Evolutionary conservation across 306 rosid species (phyloP).

Genomic region (Herpetospermum pedunculosum): DNA sequence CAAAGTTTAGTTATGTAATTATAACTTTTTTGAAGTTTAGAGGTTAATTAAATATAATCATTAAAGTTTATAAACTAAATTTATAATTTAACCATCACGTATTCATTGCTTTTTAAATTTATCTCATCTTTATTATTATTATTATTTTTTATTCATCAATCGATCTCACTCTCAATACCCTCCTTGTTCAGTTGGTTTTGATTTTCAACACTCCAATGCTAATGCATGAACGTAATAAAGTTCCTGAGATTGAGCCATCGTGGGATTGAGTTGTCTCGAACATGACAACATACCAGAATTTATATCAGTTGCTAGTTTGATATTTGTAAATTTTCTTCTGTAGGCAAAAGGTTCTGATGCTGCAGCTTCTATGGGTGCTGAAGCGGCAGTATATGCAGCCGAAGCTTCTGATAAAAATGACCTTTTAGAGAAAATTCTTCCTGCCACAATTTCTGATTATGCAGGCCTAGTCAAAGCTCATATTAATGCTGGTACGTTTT

Average conservation of each 20-base stretch:
- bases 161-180: not conserved
- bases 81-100: not conserved
- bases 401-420: slow-evolving; percentile 89
- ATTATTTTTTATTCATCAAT: not conserved
- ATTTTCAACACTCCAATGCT: not conserved
- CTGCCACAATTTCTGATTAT: slow-evolving; percentile 65
- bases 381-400: slow-evolving; percentile 90
- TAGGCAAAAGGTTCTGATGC: slow-evolving; percentile 92
- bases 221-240: not conserved
- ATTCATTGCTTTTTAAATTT: not conserved
- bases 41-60: not conserved
- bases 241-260: not conserved
- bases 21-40: not conserved
- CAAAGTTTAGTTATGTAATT: not conserved
- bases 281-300: not conserved
- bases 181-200: not conserved
- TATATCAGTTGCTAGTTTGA: slow-evolving; percentile 5
- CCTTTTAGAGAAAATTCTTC: slow-evolving; percentile 76
- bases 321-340: slow-evolving; percentile 14
- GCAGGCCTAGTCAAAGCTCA: slow-evolving; percentile 76
- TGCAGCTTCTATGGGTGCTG: slow-evolving; percentile 83
- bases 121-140: not conserved
- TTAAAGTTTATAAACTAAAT: not conserved
- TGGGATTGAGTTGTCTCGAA: not conserved
- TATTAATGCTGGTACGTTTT: slow-evolving; percentile 48